Conservation (phyloP, 2,329 filamentous ascomycete genomes). For the Fusarium torreyae region DNA sequence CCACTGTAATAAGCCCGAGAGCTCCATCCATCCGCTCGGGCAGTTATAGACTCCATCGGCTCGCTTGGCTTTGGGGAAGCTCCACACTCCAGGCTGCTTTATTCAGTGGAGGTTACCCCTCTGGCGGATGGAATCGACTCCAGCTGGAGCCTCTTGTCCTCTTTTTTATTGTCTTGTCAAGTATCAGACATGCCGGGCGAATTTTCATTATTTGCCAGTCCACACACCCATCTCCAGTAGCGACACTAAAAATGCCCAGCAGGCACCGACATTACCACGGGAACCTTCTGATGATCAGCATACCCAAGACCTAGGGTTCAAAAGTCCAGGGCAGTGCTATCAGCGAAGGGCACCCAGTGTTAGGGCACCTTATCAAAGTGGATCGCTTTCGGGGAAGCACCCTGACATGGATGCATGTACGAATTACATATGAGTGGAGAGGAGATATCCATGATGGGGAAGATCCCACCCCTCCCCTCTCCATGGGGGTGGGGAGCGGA, state of each 20-base stretch:
- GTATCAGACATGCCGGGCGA: background rate
- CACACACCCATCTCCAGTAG: background rate
- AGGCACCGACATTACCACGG: conserved; percentile 8
- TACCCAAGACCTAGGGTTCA: conserved; percentile 27
- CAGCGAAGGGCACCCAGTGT: conserved; percentile 10
- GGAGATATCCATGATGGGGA: conserved; percentile 30
- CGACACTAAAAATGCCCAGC: conserved; percentile 1
- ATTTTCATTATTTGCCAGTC: background rate
- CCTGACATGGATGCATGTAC: conserved; percentile 29
- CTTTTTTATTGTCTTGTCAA: background rate
- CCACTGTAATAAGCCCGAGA: conserved; percentile 17
- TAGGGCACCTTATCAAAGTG: conserved; percentile 29
- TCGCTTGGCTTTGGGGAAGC: conserved; percentile 17
- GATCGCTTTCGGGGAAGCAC: conserved; percentile 39
- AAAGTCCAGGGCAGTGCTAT: conserved; percentile 15
- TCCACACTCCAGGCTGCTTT: conserved; percentile 38
- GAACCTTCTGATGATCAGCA: conserved; percentile 15
- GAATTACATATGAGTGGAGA: conserved; percentile 32
- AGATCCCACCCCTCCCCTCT: conserved; percentile 34
- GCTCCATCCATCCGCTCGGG: conserved; percentile 9
- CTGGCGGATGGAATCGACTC: conserved; percentile 16
- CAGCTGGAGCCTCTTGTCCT: conserved; percentile 21
- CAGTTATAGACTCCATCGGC: conserved; percentile 14
- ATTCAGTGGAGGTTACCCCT: conserved; percentile 42
- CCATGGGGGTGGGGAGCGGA: conserved; percentile 31